These are phyloP conservation scores for Botrytis fragariae DNA, from an alignment of 2,329 filamentous ascomycete genomes.

Conservation along the genomic window DNA sequence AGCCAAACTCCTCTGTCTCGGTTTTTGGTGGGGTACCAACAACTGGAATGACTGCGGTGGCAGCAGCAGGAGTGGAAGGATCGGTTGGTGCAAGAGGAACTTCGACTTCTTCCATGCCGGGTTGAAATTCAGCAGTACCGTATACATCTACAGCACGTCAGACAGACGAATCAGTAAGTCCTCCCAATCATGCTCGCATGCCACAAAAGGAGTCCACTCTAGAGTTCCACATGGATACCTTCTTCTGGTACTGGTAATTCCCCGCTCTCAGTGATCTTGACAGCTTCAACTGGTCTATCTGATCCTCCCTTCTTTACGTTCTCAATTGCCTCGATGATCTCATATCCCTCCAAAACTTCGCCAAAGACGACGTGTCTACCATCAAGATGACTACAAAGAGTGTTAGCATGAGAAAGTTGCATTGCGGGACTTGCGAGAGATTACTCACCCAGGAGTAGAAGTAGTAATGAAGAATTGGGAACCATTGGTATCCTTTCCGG, in stretches of 20 bases:
- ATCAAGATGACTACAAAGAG: conserved; percentile 66
- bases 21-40: conserved; percentile 14
- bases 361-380: conserved; percentile 84
- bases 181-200: conserved; percentile 26
- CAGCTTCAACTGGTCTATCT: conserved; percentile 65
- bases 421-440: neutral
- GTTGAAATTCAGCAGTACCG: conserved; percentile 36
- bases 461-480: conserved; percentile 93
- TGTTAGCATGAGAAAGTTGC: conserved; percentile 24
- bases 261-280: conserved; percentile 82
- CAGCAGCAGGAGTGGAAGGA: conserved; percentile 18
- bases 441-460: conserved; percentile 64
- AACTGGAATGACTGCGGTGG: conserved; percentile 28
- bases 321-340: conserved; percentile 77
- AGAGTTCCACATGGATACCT: conserved; percentile 92
- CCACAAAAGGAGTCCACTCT: conserved; percentile 44
- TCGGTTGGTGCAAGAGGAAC: conserved; percentile 25
- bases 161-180: conserved; percentile 37
- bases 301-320: conserved; percentile 61
- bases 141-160: conserved; percentile 33
- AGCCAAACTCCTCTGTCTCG: conserved; percentile 19
- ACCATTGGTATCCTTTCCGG: conserved; percentile 81
- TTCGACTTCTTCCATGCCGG: conserved; percentile 34
- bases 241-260: conserved; percentile 79
- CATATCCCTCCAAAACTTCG: conserved; percentile 83